Evolutionary conservation across 2,329 filamentous ascomycete species (phyloP).

Genomic region (Neofusicoccum umdonicola): DNA sequence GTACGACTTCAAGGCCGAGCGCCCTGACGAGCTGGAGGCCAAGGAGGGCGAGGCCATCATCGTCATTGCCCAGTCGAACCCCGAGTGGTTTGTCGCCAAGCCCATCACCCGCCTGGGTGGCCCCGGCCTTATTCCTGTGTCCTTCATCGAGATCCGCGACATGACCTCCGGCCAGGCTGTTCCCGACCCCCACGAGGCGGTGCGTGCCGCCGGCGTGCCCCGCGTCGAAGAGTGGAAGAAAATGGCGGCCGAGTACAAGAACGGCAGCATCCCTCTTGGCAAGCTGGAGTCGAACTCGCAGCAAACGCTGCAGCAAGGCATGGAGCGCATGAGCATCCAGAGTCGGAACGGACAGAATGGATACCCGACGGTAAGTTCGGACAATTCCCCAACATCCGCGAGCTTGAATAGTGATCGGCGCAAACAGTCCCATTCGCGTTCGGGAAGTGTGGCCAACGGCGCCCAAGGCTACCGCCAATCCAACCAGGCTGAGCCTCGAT

Average conservation of each 20-base stretch:
- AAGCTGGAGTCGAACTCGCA: conserved; percentile 66
- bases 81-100: conserved; percentile 99
- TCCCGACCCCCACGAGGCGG: conserved; percentile 76
- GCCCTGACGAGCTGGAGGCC: conserved; percentile 93
- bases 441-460: conserved; percentile 15
- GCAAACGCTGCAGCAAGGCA: conserved; percentile 54
- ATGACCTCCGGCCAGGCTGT: conserved; percentile 86
- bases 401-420: conserved; percentile 1
- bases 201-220: conserved; percentile 84
- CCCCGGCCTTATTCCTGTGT: conserved; percentile 91
- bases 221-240: conserved; percentile 99
- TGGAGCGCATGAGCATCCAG: conserved; percentile 77
- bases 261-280: conserved; percentile 93
- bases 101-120: conserved; percentile 97
- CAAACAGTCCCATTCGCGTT: conserved; percentile 21
- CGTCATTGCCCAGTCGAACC: conserved; percentile 96
- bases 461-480: conserved; percentile 12
- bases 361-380: conserved; percentile 36
- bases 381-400: conserved; percentile 42
- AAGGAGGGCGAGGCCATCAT: conserved; percentile 96
- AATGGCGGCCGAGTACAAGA: conserved; percentile 99
- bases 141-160: conserved; percentile 93
- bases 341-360: conserved; percentile 43
- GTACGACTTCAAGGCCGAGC: conserved; percentile 93
- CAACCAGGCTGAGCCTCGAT: conserved; percentile 28